Evolutionary conservation across 441 rosid species (phyloP).

Genomic region (Biscutella auriculata): DNA sequence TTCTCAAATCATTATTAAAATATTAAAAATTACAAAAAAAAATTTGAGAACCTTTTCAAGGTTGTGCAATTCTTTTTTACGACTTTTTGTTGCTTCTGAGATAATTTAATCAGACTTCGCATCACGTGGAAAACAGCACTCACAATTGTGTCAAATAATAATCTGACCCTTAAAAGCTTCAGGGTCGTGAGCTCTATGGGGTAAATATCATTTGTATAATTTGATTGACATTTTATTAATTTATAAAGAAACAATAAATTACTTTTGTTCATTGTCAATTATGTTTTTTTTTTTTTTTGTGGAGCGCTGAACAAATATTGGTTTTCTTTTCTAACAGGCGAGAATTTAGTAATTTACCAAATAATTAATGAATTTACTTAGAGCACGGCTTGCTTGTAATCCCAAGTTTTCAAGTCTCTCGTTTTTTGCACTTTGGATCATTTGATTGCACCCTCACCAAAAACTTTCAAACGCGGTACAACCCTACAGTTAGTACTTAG

Average conservation of each 20-base stretch:
- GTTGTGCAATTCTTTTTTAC: slow-evolving; percentile 8
- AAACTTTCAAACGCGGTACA: slow-evolving; percentile 10
- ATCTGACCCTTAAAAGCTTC: background rate
- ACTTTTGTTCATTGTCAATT: background rate
- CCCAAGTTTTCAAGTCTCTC: background rate
- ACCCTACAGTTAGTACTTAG: slow-evolving; percentile 3
- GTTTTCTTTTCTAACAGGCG: too few relatives aligned
- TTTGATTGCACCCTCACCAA: slow-evolving; percentile 17
- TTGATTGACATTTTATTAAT: too few relatives aligned
- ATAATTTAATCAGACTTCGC: background rate
- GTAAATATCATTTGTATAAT: too few relatives aligned
- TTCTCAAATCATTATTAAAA: too few relatives aligned
- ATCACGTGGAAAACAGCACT: background rate
- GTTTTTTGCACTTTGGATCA: background rate
- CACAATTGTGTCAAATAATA: background rate
- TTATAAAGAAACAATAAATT: background rate
- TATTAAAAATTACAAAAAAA: too few relatives aligned
- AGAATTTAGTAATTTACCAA: too few relatives aligned
- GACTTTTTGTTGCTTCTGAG: background rate
- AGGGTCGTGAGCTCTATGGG: background rate
- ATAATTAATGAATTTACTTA: too few relatives aligned
- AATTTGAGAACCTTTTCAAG: too few relatives aligned
- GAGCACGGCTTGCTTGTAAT: too few relatives aligned
- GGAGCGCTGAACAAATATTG: background rate
- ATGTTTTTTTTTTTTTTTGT: background rate